A percentile compares a stretch with the other conserved stretches of the same genome.
Evolutionary conservation across 1,284 basidiomycete species (phyloP).

Genomic region (Phenoliferia sp.): DNA sequence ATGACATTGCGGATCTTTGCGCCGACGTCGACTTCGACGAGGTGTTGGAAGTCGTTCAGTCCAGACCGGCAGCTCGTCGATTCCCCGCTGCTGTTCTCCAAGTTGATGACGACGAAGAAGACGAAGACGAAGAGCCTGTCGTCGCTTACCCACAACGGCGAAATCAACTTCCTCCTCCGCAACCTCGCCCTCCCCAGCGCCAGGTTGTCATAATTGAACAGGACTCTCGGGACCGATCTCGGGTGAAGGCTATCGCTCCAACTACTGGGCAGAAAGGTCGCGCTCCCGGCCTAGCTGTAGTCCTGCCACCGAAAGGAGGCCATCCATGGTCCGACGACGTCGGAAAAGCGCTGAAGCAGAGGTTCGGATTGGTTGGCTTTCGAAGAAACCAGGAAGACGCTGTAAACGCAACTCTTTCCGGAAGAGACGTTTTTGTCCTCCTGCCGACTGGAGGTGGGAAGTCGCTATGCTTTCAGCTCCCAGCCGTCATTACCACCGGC

Average conservation of each 20-base stretch:
- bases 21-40: not conserved
- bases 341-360: constrained; percentile 55
- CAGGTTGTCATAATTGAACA: not conserved
- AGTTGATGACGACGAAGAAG: not conserved
- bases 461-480: constrained; percentile 77
- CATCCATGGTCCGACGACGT: constrained; percentile 57
- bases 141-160: not conserved
- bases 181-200: not conserved
- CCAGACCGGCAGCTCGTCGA: not conserved
- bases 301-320: not conserved
- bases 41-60: too few species aligned
- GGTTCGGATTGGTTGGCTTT: constrained; percentile 68
- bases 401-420: constrained; percentile 72
- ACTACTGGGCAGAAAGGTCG: too few species aligned
- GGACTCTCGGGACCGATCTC: too few species aligned
- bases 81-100: not conserved
- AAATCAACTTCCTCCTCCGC: too few species aligned
- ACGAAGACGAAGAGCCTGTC: not conserved
- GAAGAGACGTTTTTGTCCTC: constrained; percentile 84
- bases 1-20: not conserved
- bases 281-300: not conserved
- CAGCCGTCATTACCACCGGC: constrained; percentile 72
- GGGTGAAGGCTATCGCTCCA: too few species aligned
- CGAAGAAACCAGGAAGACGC: constrained; percentile 82
- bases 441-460: constrained; percentile 98